Evolutionary conservation across 2,329 filamentous ascomycete genomes (phyloP).

Genomic region (Xylaria sp.): DNA sequence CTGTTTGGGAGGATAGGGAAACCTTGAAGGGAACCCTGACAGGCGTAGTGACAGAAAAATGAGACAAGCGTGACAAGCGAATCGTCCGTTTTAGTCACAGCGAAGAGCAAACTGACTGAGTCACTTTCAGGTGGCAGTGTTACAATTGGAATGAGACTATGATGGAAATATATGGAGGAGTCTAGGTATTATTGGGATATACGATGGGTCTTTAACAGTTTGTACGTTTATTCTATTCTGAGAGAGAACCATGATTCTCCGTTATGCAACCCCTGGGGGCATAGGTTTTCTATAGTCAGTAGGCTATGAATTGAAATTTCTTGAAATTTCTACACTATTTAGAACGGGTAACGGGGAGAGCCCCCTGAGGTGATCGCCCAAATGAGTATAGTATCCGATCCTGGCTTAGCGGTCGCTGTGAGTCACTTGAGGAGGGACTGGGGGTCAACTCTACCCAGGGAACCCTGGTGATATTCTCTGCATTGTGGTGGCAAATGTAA

Average conservation of each 20-base stretch:
- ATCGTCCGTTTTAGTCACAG: background rate
- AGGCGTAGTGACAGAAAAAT: slow-evolving; percentile 45
- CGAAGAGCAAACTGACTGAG: slow-evolving; percentile 11
- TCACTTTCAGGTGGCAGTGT: slow-evolving; percentile 1
- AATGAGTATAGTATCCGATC: background rate
- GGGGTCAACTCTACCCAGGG: background rate
- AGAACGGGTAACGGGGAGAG: background rate
- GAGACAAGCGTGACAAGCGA: background rate
- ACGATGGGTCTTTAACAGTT: background rate
- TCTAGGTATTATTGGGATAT: background rate
- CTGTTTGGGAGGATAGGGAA: slow-evolving; percentile 46
- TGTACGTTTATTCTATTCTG: background rate
- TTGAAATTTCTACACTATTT: background rate
- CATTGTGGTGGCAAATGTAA: background rate
- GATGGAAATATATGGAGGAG: background rate
- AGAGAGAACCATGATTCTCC: background rate
- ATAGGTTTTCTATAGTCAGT: background rate
- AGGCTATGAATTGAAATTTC: background rate
- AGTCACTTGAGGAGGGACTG: background rate
- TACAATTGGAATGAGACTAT: background rate
- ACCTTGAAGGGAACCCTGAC: slow-evolving; percentile 46
- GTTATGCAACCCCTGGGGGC: background rate
- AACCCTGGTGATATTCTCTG: background rate
- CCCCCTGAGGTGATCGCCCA: background rate
- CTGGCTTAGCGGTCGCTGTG: background rate